Conservation (phyloP, 2,329 filamentous ascomycete genomes). For the Zalaria sp. region DNA sequence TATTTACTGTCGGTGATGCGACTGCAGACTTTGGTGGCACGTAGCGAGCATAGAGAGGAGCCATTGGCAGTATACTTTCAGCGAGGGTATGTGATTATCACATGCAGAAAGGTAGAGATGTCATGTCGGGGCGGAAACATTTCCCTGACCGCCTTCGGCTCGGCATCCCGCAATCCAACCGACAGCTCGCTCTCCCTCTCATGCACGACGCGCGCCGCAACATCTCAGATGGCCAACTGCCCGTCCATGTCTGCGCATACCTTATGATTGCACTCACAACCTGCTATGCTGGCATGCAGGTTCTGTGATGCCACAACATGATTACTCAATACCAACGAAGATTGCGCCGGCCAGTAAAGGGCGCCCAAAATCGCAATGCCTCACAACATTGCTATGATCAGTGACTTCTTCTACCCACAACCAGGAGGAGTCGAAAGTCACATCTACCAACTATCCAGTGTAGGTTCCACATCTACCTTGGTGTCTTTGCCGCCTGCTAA, state of each 20-base stretch:
- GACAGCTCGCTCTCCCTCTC: too few relatives aligned
- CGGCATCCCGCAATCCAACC: too few relatives aligned
- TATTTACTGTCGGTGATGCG: too few relatives aligned
- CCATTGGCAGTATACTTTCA: constrained; percentile 15
- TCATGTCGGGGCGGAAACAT: too few relatives aligned
- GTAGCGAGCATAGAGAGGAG: constrained; percentile 32
- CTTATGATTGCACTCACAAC: too few relatives aligned
- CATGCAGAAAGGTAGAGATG: too few relatives aligned
- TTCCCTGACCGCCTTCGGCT: too few relatives aligned
- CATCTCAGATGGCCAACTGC: too few relatives aligned
- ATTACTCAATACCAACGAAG: background rate
- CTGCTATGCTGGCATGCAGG: background rate
- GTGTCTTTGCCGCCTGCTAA: constrained; percentile 6
- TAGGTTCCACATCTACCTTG: constrained; percentile 17
- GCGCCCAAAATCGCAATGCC: constrained; percentile 34
- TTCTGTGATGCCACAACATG: background rate
- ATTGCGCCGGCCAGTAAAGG: constrained; percentile 11
- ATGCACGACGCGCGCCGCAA: too few relatives aligned
- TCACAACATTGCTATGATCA: constrained; percentile 79
- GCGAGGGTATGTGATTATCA: too few relatives aligned
- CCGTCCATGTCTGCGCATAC: too few relatives aligned
- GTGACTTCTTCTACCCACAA: constrained; percentile 98
- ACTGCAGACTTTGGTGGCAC: background rate
- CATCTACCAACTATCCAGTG: constrained; percentile 89
- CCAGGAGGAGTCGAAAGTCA: constrained; percentile 92